Evolutionary conservation across 2,329 filamentous ascomycete genomes (phyloP).

Genomic region (Thermomyces lanuginosus): DNA sequence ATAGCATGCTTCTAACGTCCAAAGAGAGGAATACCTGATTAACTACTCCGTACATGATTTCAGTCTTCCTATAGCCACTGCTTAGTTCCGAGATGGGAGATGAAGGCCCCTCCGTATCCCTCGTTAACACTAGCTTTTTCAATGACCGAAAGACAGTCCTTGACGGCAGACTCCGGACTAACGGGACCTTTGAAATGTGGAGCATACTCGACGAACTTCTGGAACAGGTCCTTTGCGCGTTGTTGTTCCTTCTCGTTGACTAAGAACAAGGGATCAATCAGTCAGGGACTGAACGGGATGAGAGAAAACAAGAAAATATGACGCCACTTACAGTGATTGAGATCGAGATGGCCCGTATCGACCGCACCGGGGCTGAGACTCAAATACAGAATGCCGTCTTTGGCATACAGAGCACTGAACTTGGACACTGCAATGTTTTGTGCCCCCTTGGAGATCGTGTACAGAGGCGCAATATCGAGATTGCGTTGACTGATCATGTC

Average conservation of each 20-base stretch:
- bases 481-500: slow-evolving; percentile 26
- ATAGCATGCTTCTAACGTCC: too few relatives aligned
- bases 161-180: slow-evolving; percentile 22
- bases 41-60: too few relatives aligned
- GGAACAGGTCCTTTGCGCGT: background rate
- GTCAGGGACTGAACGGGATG: too few relatives aligned
- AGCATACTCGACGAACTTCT: slow-evolving; percentile 19
- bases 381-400: slow-evolving; percentile 38
- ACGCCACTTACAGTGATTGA: too few relatives aligned
- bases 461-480: slow-evolving; percentile 23
- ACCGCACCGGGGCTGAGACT: slow-evolving; percentile 38
- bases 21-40: too few relatives aligned
- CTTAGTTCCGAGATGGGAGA: slow-evolving; percentile 38
- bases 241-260: too few relatives aligned
- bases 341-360: too few relatives aligned
- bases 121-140: slow-evolving; percentile 28
- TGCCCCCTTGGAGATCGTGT: slow-evolving; percentile 37
- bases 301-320: too few relatives aligned
- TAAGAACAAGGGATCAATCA: too few relatives aligned
- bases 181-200: slow-evolving; percentile 22
- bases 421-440: slow-evolving; percentile 39
- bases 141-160: slow-evolving; percentile 13
- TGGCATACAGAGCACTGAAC: slow-evolving; percentile 34
- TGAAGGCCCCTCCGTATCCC: slow-evolving; percentile 32
- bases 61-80: slow-evolving; percentile 39